Percentiles rank a stretch among this genome's conserved stretches.
phyloP scores from a whole-genome alignment of 106 monocot species.

The Dioscorea alata region DNA sequence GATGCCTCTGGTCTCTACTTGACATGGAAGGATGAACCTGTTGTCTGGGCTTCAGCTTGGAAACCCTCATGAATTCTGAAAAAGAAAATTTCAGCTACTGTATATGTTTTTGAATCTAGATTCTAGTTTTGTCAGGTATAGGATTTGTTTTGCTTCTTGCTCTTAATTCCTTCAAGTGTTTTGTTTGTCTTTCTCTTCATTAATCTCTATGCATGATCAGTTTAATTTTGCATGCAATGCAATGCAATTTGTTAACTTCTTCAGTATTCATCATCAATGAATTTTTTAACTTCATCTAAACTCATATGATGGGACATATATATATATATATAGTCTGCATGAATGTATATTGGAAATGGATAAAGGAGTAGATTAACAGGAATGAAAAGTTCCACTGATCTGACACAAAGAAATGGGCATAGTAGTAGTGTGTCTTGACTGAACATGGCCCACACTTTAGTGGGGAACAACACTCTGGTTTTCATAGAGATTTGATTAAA shows the following conservation, averaged over 20 bases:
- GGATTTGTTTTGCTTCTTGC: not conserved
- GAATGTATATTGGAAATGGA: not conserved
- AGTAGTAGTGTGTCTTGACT: not conserved
- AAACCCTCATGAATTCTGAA: constrained; percentile 18
- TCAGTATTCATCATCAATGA: too few species aligned
- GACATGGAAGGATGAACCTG: constrained; percentile 57
- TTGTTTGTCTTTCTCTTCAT: not conserved
- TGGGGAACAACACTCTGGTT: not conserved
- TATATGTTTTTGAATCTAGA: not conserved
- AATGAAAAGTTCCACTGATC: not conserved
- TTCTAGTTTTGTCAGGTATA: not conserved
- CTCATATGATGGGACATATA: not conserved
- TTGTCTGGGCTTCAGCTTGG: constrained; percentile 67
- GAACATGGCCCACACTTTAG: not conserved
- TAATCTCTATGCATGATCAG: not conserved
- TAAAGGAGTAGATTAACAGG: not conserved
- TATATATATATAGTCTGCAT: not conserved
- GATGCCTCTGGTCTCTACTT: constrained; percentile 38
- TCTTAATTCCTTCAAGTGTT: not conserved
- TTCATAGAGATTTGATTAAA: not conserved
- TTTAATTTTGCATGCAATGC: not conserved
- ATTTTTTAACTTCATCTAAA: too few species aligned
- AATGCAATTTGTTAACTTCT: too few species aligned
- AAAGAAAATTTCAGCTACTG: not conserved
- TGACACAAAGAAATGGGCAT: constrained; percentile 6